phyloP scores from a whole-genome alignment of 805 yeast genomes.

The Dipodascopsis tothii region DNA sequence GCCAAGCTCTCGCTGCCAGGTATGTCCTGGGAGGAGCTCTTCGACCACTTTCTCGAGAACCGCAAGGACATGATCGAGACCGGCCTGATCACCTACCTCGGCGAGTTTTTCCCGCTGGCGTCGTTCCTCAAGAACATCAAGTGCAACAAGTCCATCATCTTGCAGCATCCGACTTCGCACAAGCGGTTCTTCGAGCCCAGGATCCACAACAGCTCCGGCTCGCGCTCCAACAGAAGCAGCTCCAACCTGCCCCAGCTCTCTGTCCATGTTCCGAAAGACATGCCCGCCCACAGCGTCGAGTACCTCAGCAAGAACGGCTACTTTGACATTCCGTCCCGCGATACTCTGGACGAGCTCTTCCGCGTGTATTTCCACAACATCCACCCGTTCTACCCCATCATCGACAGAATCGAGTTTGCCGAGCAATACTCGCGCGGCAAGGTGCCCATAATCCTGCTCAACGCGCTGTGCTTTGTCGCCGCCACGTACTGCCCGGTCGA shows the following conservation, averaged over 20 bases:
- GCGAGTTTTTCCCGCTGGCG: not conserved
- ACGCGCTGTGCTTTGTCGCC: conserved; percentile 15
- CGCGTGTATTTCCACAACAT: conserved; percentile 11
- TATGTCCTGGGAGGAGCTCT: not conserved
- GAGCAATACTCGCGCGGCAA: conserved; percentile 3
- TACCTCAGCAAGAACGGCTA: not conserved
- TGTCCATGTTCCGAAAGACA: not conserved
- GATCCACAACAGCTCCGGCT: not conserved
- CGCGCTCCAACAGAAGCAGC: not conserved
- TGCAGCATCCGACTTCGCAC: not conserved
- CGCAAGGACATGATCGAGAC: not conserved
- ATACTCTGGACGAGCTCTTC: conserved; percentile 6
- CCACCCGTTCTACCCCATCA: conserved; percentile 15
- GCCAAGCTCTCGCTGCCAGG: not conserved
- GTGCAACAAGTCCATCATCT: not conserved
- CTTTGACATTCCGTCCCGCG: conserved; percentile 7
- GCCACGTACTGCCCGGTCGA: conserved; percentile 8
- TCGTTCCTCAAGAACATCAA: not conserved
- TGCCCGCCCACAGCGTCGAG: not conserved
- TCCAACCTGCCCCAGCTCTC: no score
- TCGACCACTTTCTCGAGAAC: not conserved
- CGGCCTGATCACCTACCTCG: not conserved
- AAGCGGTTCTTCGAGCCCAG: no score
- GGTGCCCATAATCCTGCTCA: conserved; percentile 11
- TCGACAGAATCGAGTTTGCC: conserved; percentile 9